These are phyloP conservation scores for Hypholoma fasciculare DNA, from an alignment of 768 basidiomycete species.

Conservation along the genomic window DNA sequence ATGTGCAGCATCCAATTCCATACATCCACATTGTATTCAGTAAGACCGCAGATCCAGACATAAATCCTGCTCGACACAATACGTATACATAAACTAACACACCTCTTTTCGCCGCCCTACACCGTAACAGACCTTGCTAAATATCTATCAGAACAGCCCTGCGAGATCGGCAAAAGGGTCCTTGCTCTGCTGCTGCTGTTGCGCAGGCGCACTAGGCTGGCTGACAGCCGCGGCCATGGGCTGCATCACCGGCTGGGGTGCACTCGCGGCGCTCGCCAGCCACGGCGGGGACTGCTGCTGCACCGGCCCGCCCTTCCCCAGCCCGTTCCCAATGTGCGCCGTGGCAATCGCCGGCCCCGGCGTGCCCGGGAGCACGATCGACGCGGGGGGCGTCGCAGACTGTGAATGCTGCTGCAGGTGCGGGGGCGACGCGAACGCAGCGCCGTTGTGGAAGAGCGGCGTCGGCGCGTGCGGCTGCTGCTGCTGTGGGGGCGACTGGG, in stretches of 20 bases:
- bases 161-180: conserved; percentile 87
- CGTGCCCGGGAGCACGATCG: conserved; percentile 41
- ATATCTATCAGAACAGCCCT: conserved; percentile 58
- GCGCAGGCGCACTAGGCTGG: conserved; percentile 14
- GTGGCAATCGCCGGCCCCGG: conserved; percentile 11
- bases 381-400: conserved; percentile 35
- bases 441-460: conserved; percentile 24
- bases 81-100: too few species aligned
- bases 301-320: conserved; percentile 11
- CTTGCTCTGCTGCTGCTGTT: conserved; percentile 28
- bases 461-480: conserved; percentile 23
- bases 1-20: too few species aligned
- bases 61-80: too few species aligned
- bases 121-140: too few species aligned
- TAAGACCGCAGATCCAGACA: too few species aligned
- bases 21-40: too few species aligned
- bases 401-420: background rate
- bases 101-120: too few species aligned
- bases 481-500: conserved; percentile 4
- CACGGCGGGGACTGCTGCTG: conserved; percentile 17
- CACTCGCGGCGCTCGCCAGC: background rate
- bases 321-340: conserved; percentile 24
- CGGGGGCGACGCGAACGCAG: conserved; percentile 7
- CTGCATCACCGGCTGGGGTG: conserved; percentile 5
- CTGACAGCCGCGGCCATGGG: conserved; percentile 10